Base-by-base conservation (phyloP, 75 land plant genomes). In the Isoetes taiwanensis region DNA sequence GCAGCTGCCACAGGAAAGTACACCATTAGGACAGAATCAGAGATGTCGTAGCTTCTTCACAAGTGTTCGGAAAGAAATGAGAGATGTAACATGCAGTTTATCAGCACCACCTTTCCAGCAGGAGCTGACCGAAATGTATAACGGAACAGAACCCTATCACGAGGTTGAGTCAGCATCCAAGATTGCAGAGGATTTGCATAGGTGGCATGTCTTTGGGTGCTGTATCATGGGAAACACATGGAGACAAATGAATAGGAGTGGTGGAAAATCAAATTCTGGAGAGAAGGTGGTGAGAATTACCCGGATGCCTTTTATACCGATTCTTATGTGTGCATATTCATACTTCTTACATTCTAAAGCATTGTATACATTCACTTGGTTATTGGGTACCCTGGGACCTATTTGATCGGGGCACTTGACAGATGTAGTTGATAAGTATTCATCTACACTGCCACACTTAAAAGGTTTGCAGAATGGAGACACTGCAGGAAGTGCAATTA, bases 191-290 rank as follows among this genome's bases (percentile, higher is more conserved):
- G 77, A 96, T 94, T 33, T 89, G 96, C 52, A 94, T 96, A 41
- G 99, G 99, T 41, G 99, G 96, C 39, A 94, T 94, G 99, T 88
- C 96, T 9, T 78, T 88, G 14, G 97, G 99, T 54, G 96, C 99
- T 9, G 88, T 94, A 41, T 94, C 99, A 9, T 75, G 96, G 38
- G 99, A 94, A 75, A 89, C 99, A 38, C 99, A 94, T 68, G 96
- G 84, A 72, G 90, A 83, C 1, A 88, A 41, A 94, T 94, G 99
- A 94, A 94, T 46, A 79, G 96, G 68, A 31, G 88, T 55, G 86
- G 96, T 54, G 99, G 99, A 42, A 94, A 94, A 63, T 94, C 99
- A 8, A 94, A 94, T 56, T 88, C 99, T 48, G 99, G 99, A 28
- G 50, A 46, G 96, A 93, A 84, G 98, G 98, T 69, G 98, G 98